These are phyloP conservation scores for Alectoria sarmentosa DNA, from an alignment of 495 filamentous ascomycete genomes.

Conservation along the genomic window DNA sequence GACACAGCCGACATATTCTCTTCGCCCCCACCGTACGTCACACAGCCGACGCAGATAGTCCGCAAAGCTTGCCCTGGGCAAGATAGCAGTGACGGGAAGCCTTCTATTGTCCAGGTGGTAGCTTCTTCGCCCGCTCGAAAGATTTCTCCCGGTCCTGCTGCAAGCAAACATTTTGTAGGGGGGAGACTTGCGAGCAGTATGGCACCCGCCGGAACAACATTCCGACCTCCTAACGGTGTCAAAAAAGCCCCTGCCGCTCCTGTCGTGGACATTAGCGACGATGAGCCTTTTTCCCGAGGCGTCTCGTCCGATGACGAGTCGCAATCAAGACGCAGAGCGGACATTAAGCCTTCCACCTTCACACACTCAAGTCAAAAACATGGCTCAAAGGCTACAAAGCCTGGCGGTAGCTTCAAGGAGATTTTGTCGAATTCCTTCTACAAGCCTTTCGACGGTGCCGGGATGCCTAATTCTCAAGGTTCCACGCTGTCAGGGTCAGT, in stretches of 20 bases:
- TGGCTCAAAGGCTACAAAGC: conserved; percentile 32
- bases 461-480: neutral
- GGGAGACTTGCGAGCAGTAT: conserved; percentile 52
- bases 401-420: conserved; percentile 40
- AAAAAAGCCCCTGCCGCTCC: conserved; percentile 24
- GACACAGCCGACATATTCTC: conserved; percentile 26
- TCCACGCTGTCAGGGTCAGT: conserved; percentile 19
- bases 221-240: conserved; percentile 47
- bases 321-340: conserved; percentile 41
- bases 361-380: conserved; percentile 31
- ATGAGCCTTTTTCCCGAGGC: conserved; percentile 51
- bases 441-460: conserved; percentile 31
- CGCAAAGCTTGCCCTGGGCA: conserved; percentile 31
- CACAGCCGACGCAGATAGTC: conserved; percentile 69
- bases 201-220: conserved; percentile 72
- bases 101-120: conserved; percentile 67
- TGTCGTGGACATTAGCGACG: conserved; percentile 42
- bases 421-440: conserved; percentile 43
- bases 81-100: conserved; percentile 23
- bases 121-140: conserved; percentile 67
- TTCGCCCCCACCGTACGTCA: conserved; percentile 38
- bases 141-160: conserved; percentile 41
- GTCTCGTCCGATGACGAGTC: conserved; percentile 53
- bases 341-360: conserved; percentile 68
- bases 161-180: conserved; percentile 26